Evolutionary conservation across 257 asterid genomes (phyloP).

Genomic region (Rhazya stricta): DNA sequence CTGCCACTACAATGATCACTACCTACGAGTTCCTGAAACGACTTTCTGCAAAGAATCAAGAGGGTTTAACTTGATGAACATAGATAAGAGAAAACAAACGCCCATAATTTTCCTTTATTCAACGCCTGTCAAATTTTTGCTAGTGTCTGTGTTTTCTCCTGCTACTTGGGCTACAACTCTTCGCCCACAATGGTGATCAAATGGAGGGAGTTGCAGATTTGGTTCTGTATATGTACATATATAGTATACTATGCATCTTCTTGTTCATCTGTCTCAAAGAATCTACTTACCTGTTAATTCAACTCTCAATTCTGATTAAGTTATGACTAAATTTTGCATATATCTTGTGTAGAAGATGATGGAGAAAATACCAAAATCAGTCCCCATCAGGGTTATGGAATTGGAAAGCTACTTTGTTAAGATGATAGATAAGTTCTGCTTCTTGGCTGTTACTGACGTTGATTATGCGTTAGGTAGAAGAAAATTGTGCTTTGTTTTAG

Average conservation of each 20-base stretch:
- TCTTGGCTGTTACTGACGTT: neutral
- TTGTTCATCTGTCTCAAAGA: no score
- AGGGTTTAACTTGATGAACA: slow-evolving; percentile 33
- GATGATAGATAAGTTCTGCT: neutral
- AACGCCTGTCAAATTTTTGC: neutral
- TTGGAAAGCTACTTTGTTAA: neutral
- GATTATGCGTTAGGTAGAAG: slow-evolving; percentile 1
- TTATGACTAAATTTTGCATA: neutral
- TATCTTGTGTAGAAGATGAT: neutral
- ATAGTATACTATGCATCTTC: neutral
- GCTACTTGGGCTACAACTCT: neutral
- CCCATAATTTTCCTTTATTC: neutral
- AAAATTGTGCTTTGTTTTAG: neutral
- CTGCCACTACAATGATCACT: slow-evolving; percentile 82
- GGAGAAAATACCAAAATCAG: no score
- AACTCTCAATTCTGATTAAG: no score
- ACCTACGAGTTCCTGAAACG: slow-evolving; percentile 79
- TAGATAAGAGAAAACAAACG: neutral
- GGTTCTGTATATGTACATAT: neutral
- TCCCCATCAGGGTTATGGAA: neutral
- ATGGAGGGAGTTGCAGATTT: neutral
- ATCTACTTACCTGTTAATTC: no score
- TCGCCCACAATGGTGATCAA: neutral
- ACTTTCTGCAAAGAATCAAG: slow-evolving; percentile 59
- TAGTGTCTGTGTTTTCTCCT: neutral